These are phyloP conservation scores for Chaetomidium leptoderma DNA, from an alignment of 495 filamentous ascomycete species.

Conservation along the genomic window DNA sequence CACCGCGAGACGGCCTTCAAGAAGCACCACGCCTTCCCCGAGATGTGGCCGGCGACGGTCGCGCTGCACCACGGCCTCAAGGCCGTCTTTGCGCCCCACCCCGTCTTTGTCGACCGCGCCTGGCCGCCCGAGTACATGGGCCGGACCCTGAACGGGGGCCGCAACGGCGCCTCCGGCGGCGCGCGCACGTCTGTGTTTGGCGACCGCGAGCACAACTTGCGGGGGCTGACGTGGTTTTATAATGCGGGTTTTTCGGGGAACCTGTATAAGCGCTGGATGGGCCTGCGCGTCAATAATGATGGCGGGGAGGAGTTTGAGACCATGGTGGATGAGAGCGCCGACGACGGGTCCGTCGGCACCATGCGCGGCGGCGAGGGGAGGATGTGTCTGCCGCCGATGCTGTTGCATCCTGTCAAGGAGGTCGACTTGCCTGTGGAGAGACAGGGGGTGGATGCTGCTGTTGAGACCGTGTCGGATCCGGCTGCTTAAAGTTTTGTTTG, in stretches of 20 bases:
- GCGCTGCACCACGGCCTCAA: constrained; percentile 94
- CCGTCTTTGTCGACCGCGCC: constrained; percentile 80
- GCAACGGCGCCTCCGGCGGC: constrained; percentile 71
- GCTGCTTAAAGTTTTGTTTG: constrained; percentile 22
- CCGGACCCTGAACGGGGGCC: constrained; percentile 76
- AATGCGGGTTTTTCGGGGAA: constrained; percentile 79
- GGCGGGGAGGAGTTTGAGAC: constrained; percentile 81
- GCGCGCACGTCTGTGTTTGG: constrained; percentile 72
- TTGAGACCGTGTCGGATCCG: constrained; percentile 38
- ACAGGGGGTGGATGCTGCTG: constrained; percentile 33
- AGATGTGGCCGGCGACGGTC: constrained; percentile 88
- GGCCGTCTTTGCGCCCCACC: constrained; percentile 89
- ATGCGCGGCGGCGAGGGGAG: constrained; percentile 64
- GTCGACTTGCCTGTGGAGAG: constrained; percentile 76
- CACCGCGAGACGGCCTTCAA: constrained; percentile 77
- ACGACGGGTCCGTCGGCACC: constrained; percentile 42
- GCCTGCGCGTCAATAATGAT: constrained; percentile 76
- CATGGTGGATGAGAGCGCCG: constrained; percentile 48
- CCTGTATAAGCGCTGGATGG: constrained; percentile 83
- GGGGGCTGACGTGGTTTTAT: constrained; percentile 90
- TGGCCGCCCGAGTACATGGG: constrained; percentile 83
- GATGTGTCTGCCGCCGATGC: constrained; percentile 90
- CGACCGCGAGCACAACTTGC: constrained; percentile 84
- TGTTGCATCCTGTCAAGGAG: constrained; percentile 89
- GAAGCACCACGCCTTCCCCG: constrained; percentile 86